Conservation (phyloP, 805 yeast genomes). For the Nadsonia fulvescens region DNA sequence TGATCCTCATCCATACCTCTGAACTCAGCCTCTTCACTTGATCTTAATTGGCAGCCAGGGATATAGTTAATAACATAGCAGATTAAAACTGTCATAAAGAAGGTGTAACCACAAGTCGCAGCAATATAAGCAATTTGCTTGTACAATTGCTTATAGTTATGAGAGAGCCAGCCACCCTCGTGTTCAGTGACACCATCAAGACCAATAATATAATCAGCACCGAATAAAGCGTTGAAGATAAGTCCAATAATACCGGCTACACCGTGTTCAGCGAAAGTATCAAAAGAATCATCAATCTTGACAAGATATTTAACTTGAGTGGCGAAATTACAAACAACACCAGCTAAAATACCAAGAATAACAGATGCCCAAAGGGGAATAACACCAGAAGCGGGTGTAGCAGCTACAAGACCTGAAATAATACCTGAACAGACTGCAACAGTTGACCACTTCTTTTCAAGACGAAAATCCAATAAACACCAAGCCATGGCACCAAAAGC, state of each 20-base stretch:
- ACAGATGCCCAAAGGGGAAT: conserved; percentile 87
- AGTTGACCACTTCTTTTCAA: conserved; percentile 82
- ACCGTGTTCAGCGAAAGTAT: conserved; percentile 97
- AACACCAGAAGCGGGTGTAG: conserved; percentile 86
- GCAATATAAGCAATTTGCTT: conserved; percentile 70
- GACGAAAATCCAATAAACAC: conserved; percentile 77
- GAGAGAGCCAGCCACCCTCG: conserved; percentile 82
- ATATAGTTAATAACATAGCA: conserved; percentile 57
- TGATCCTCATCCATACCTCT: conserved; percentile 91
- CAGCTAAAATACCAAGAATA: conserved; percentile 64
- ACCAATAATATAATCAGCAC: conserved; percentile 73
- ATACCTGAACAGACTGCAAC: conserved; percentile 92
- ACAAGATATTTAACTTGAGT: conserved; percentile 72
- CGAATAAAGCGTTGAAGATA: conserved; percentile 72
- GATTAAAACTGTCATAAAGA: conserved; percentile 58
- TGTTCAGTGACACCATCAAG: conserved; percentile 76
- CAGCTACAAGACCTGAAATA: conserved; percentile 91
- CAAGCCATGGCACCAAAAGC: conserved; percentile 83
- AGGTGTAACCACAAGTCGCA: conserved; percentile 60
- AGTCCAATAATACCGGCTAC: conserved; percentile 86
- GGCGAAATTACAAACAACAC: conserved; percentile 72
- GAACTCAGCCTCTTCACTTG: conserved; percentile 70
- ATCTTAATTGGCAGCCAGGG: conserved; percentile 70
- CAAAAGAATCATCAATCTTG: conserved; percentile 80
- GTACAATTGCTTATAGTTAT: conserved; percentile 81